Evolutionary conservation across 1,284 basidiomycete species (phyloP), one percentile per base, ranked within the genome.

Genomic region (Heterobasidion parviporum): DNA sequence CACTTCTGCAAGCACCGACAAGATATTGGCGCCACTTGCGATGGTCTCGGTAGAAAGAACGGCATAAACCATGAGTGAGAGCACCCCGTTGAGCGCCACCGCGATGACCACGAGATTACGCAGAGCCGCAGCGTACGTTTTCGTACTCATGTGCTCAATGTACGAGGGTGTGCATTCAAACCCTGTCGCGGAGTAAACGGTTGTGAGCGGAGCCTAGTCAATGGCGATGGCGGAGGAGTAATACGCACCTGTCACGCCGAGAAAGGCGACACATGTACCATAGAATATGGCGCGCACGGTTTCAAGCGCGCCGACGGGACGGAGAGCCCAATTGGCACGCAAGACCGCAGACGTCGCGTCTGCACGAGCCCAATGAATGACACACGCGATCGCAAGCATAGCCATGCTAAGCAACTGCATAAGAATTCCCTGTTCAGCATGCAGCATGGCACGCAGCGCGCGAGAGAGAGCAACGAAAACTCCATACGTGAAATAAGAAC

Each of bases 221-320:
- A 26, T n/a, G 26, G 36, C 44, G 57, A 51, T 50, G n/a, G 58
- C 36, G 55, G 15, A 47, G 36, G 18, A 47, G 53, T 8, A 33
- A 54, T 47, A 34, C 56, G 33, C 62, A 83, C 86, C 85, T 2
- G 87, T 88, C 35, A 87, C 72, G 0, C 84, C 85, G 2, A 89
- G 71, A 72, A 88, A 83, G 0, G 82, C 79, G 6, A 89, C 69
- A 60, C 85, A 87, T 32, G 84, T 72, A 0, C 86, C 87, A 57
- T 82, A 71, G 64, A 82, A 89, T 6, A 82, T 67, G 50, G 83
- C 74, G 14, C 66, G 73, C 3, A 70, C 65, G 12, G 81, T 67
- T 2, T 63, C 64, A 1, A 63, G 59, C 9, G 70, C 70, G 26
- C 61, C 62, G 15, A 60, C 65, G 53, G 65, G 67, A 7, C 72